phyloP scores from a whole-genome alignment of 2,329 filamentous ascomycete genomes.

The Cordyceps militaris region DNA sequence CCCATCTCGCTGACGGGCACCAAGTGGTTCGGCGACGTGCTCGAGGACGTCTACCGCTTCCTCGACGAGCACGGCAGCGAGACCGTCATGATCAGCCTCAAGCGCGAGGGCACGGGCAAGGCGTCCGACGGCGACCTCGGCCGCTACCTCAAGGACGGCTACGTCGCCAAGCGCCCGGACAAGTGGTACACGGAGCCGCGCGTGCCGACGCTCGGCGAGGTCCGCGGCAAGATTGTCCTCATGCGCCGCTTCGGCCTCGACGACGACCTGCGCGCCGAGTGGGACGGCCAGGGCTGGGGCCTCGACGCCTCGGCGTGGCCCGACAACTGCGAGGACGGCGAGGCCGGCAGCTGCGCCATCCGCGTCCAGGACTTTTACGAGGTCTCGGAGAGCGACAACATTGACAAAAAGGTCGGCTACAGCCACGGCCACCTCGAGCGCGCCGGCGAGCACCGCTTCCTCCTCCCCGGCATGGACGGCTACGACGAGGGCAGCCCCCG shows the following conservation, averaged over 20 bases:
- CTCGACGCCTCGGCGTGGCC: conserved; percentile 67
- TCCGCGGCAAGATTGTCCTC: conserved; percentile 75
- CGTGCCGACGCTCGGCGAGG: conserved; percentile 72
- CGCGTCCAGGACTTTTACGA: conserved; percentile 95
- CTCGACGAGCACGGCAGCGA: conserved; percentile 72
- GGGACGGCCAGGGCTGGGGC: conserved; percentile 46
- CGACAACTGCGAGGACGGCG: conserved; percentile 77
- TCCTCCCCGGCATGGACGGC: conserved; percentile 31
- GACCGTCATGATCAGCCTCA: conserved; percentile 77
- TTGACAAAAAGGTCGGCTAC: conserved; percentile 72
- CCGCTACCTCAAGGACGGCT: conserved; percentile 65
- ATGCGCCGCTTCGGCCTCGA: conserved; percentile 71
- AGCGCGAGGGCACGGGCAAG: conserved; percentile 80
- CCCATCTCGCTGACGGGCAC: conserved; percentile 76
- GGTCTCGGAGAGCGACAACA: conserved; percentile 65
- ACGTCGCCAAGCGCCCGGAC: conserved; percentile 48
- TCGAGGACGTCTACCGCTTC: conserved; percentile 66
- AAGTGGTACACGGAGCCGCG: conserved; percentile 74
- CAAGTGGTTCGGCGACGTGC: conserved; percentile 70
- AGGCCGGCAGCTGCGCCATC: conserved; percentile 58
- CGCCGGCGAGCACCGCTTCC: conserved; percentile 47
- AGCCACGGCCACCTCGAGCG: conserved; percentile 70
- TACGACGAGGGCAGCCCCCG: conserved; percentile 23
- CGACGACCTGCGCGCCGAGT: conserved; percentile 41
- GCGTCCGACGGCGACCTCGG: conserved; percentile 74